These are phyloP conservation scores for Dactylellina parvicollis DNA, from an alignment of 2,329 filamentous ascomycete species.

Conservation along the genomic window DNA sequence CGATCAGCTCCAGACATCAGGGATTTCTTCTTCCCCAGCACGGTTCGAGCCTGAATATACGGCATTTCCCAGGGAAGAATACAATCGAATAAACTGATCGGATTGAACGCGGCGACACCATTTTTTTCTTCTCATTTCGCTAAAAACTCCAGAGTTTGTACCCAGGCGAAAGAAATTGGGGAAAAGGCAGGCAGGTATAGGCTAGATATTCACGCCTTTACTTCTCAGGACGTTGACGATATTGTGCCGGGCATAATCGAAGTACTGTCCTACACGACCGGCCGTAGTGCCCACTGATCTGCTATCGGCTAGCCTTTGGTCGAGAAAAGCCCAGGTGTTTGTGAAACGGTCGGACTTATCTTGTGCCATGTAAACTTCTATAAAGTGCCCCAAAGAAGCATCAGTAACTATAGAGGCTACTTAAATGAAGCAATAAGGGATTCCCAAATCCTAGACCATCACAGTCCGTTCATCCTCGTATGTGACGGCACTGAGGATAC, in stretches of 20 bases:
- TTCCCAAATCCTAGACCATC: not conserved
- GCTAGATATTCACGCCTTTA: conserved; percentile 81
- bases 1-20: conserved; percentile 38
- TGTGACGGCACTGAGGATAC: conserved; percentile 15
- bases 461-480: conserved; percentile 17
- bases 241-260: conserved; percentile 81
- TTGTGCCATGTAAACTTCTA: conserved; percentile 93
- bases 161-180: conserved; percentile 8
- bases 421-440: not conserved
- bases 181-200: conserved; percentile 10
- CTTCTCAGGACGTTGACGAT: conserved; percentile 84
- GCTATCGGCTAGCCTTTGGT: conserved; percentile 77
- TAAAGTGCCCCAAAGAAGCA: conserved; percentile 53
- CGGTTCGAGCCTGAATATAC: conserved; percentile 9
- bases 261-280: conserved; percentile 76
- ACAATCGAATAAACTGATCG: conserved; percentile 35
- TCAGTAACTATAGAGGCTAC: conserved; percentile 10
- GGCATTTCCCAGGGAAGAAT: conserved; percentile 11
- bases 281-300: conserved; percentile 71
- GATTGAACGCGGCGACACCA: conserved; percentile 37
- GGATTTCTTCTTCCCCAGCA: conserved; percentile 31
- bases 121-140: conserved; percentile 22
- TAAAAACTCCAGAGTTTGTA: conserved; percentile 37
- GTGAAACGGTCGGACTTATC: conserved; percentile 77
- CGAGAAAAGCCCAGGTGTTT: conserved; percentile 83